Conservation (phyloP, 208 protist species). For the Borovskyia barvae region DNA sequence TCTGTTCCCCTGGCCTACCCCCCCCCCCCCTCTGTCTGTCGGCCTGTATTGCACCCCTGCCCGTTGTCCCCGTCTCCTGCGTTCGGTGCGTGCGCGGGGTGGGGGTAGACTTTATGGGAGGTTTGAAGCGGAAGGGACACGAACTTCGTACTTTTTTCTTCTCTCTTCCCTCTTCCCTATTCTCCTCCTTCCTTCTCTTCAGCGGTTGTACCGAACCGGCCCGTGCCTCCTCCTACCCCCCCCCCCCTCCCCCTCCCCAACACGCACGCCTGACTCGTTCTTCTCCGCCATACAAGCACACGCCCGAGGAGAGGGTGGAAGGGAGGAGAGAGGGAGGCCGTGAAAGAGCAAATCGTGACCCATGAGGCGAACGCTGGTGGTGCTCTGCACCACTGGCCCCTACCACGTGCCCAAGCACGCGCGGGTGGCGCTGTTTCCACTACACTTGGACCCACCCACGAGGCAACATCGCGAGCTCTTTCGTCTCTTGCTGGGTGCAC, state of each 20-base stretch:
- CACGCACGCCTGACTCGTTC: not conserved
- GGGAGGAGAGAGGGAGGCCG: too few relatives aligned
- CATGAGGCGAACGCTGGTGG: conserved; percentile 12
- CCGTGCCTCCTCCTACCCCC: too few relatives aligned
- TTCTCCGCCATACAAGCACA: not conserved
- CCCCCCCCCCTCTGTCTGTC: not conserved
- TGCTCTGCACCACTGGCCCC: conserved; percentile 14
- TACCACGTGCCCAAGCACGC: conserved; percentile 34
- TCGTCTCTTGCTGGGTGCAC: conserved; percentile 63
- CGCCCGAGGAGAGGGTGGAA: too few relatives aligned
- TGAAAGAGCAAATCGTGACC: not conserved
- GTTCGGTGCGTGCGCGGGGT: too few relatives aligned
- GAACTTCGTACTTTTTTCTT: too few relatives aligned
- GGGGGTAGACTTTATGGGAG: too few relatives aligned
- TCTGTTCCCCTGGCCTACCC: not conserved
- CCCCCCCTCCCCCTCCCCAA: not conserved
- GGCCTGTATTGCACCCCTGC: too few relatives aligned
- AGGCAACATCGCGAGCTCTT: conserved; percentile 83
- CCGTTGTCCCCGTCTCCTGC: too few relatives aligned
- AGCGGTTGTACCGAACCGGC: too few relatives aligned
- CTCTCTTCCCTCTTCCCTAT: not conserved
- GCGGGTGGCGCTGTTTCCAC: conserved; percentile 78
- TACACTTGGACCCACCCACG: conserved; percentile 88
- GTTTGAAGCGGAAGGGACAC: too few relatives aligned
- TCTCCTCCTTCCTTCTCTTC: not conserved